Evolutionary conservation across 495 filamentous ascomycete species (phyloP).

Genomic region (Sporormia fimetaria): DNA sequence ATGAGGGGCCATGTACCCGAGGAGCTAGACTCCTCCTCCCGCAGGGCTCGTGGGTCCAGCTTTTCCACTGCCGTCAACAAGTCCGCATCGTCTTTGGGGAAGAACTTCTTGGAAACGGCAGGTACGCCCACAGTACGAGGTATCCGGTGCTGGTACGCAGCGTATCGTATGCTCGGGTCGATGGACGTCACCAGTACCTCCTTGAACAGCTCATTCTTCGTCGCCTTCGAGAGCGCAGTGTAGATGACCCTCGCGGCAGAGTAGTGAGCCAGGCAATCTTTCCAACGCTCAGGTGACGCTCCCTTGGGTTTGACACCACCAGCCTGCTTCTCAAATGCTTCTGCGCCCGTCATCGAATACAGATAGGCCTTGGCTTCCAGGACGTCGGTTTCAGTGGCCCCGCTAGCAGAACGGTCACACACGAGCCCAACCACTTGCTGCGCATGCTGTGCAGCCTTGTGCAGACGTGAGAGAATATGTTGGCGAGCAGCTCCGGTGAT

Average conservation of each 20-base stretch:
- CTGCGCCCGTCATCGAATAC: slow-evolving; percentile 58
- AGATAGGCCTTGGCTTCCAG: slow-evolving; percentile 82
- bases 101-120: slow-evolving; percentile 61
- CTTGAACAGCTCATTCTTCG: slow-evolving; percentile 62
- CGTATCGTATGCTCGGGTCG: slow-evolving; percentile 88
- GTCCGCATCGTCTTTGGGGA: slow-evolving; percentile 50
- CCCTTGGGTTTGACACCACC: slow-evolving; percentile 22
- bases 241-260: slow-evolving; percentile 75
- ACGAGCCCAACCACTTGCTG: slow-evolving; percentile 56
- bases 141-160: slow-evolving; percentile 71
- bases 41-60: slow-evolving; percentile 58
- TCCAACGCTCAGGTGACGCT: slow-evolving; percentile 46
- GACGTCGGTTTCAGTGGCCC: slow-evolving; percentile 57
- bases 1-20: slow-evolving; percentile 38
- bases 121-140: slow-evolving; percentile 71
- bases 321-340: slow-evolving; percentile 67
- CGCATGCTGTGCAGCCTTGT: slow-evolving; percentile 64
- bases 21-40: slow-evolving; percentile 46
- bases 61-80: slow-evolving; percentile 57
- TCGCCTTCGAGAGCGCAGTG: slow-evolving; percentile 53
- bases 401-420: slow-evolving; percentile 43
- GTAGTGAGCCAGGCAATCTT: slow-evolving; percentile 61
- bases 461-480: slow-evolving; percentile 77
- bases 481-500: slow-evolving; percentile 68
- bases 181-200: slow-evolving; percentile 76